These are phyloP conservation scores for Carex cristatella DNA, from an alignment of 176 grass and related monocot species.

Conservation along the genomic window DNA sequence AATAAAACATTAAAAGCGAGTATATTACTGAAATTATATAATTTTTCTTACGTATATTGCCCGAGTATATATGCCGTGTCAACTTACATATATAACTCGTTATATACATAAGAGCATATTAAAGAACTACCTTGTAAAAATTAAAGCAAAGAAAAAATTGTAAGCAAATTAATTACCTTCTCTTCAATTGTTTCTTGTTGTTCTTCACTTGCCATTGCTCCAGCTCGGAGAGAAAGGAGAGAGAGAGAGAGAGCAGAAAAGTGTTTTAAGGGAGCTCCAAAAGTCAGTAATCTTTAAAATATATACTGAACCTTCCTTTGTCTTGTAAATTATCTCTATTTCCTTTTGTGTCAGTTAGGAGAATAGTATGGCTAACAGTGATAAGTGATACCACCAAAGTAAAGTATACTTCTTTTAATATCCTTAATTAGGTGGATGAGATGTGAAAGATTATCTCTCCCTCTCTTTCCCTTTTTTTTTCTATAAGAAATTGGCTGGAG, in stretches of 20 bases:
- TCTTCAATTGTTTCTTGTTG: constrained; percentile 18
- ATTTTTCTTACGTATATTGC: background rate
- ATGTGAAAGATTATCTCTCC: background rate
- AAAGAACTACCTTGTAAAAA: background rate
- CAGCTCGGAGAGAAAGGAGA: constrained; percentile 7
- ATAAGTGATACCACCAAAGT: constrained; percentile 1
- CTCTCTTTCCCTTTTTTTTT: background rate
- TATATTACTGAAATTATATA: background rate
- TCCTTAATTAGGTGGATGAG: constrained; percentile 23
- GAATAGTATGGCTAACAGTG: constrained; percentile 1
- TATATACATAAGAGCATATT: background rate
- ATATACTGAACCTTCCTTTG: constrained; percentile 2
- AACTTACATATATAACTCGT: background rate
- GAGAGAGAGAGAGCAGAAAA: constrained; percentile 4
- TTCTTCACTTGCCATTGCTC: constrained; percentile 27
- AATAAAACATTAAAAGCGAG: background rate
- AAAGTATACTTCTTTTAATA: constrained; percentile 7
- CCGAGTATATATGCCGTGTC: background rate
- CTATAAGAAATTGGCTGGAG: background rate
- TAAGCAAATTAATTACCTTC: constrained; percentile 16
- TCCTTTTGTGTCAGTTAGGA: constrained; percentile 1
- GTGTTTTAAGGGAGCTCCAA: constrained; percentile 12
- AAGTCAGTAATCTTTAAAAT: constrained; percentile 17
- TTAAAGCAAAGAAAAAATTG: background rate
- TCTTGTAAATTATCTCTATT: constrained; percentile 1